A percentile compares a stretch with the other conserved stretches of the same genome.
Evolutionary conservation across 2,329 filamentous ascomycete species (phyloP).

Genomic region (Pestalotiopsis sp.): DNA sequence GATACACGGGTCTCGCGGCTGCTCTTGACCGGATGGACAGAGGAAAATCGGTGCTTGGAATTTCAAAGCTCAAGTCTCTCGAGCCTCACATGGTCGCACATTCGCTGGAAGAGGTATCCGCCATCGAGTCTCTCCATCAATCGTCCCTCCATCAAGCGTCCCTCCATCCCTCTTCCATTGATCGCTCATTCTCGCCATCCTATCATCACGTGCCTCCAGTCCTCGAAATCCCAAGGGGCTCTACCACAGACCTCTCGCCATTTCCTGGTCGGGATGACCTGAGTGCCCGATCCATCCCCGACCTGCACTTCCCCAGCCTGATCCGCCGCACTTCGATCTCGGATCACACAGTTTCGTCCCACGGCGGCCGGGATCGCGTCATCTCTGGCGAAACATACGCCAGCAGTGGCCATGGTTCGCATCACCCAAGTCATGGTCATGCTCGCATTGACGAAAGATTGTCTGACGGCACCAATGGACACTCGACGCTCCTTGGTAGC

Average conservation of each 20-base stretch:
- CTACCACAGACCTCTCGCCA: conserved; percentile 24
- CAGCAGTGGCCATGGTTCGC: conserved; percentile 13
- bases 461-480: conserved; percentile 25
- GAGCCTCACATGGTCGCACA: conserved; percentile 22
- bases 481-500: conserved; percentile 36
- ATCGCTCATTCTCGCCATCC: conserved; percentile 7
- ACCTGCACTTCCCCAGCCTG: conserved; percentile 15
- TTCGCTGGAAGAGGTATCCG: conserved; percentile 21
- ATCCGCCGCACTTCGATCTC: conserved; percentile 25
- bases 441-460: conserved; percentile 18
- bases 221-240: conserved; percentile 13
- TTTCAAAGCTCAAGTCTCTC: conserved; percentile 32
- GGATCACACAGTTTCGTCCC: conserved; percentile 24
- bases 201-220: conserved; percentile 15
- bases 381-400: conserved; percentile 21
- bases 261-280: conserved; percentile 16
- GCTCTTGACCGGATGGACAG: conserved; percentile 58
- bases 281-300: conserved; percentile 13
- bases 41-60: conserved; percentile 27
- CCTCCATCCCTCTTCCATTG: neutral
- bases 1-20: conserved; percentile 68
- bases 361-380: conserved; percentile 20
- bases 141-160: neutral
- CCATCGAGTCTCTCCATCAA: conserved; percentile 4
- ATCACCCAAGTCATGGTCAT: conserved; percentile 11